Percentiles rank a stretch among this genome's conserved stretches.
Conservation (phyloP, 148 eudicot genomes). For the Vaccinium macrocarpon region DNA sequence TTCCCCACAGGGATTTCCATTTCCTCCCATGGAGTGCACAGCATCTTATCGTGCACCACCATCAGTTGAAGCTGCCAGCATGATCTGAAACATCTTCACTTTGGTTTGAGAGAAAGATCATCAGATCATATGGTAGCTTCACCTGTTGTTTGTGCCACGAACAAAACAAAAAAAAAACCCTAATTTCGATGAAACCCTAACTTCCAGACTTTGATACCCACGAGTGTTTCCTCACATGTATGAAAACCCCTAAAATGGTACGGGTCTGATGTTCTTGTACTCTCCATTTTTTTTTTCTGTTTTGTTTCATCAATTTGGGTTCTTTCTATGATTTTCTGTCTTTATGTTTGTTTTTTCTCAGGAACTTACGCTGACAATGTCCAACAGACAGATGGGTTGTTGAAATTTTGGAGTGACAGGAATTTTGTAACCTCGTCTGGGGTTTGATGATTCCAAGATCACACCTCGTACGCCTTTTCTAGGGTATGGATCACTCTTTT, state of each 20-base stretch:
- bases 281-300: neutral
- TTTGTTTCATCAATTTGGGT: neutral
- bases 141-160: slow-evolving; percentile 39
- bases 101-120: slow-evolving; percentile 25
- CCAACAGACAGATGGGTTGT: neutral
- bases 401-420: neutral
- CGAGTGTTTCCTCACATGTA: neutral
- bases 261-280: neutral
- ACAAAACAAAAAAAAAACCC: slow-evolving; percentile 9
- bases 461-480: neutral
- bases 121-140: slow-evolving; percentile 66
- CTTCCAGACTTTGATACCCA: neutral
- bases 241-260: neutral
- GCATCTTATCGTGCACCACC: slow-evolving; percentile 25
- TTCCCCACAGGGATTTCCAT: neutral
- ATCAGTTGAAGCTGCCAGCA: slow-evolving; percentile 36
- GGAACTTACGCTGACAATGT: neutral
- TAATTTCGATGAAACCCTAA: neutral
- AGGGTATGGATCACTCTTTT: neutral
- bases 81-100: slow-evolving; percentile 35
- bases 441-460: slow-evolving; percentile 4
- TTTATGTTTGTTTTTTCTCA: neutral
- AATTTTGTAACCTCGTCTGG: neutral
- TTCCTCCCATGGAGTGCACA: neutral
- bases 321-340: no score